phyloP scores from a whole-genome alignment of 352 stramenopile genomes.

The Globisporangium alternatum region DNA sequence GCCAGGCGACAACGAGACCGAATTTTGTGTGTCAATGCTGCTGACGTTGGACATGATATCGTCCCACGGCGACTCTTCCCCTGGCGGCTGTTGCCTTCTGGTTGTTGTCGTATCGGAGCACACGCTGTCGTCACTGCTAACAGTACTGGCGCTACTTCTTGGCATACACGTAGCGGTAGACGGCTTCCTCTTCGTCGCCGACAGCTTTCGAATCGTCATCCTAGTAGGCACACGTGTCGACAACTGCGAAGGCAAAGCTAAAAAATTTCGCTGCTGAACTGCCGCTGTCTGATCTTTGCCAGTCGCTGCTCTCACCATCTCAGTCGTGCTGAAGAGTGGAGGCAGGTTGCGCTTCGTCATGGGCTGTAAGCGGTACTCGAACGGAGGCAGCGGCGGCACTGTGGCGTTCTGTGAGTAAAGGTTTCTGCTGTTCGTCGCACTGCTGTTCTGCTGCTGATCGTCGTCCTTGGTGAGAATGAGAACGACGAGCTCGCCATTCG shows the following conservation, averaged over 20 bases:
- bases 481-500: slow-evolving; percentile 46
- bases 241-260: neutral
- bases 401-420: neutral
- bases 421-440: neutral
- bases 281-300: neutral
- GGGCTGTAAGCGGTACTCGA: slow-evolving; percentile 22
- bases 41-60: neutral
- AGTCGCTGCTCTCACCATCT: slow-evolving; percentile 4
- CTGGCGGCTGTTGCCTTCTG: neutral
- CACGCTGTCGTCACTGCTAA: neutral
- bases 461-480: slow-evolving; percentile 17
- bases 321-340: slow-evolving; percentile 14
- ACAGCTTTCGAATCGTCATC: slow-evolving; percentile 4
- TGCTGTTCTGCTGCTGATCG: neutral
- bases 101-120: neutral
- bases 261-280: too few species aligned
- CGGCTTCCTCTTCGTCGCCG: slow-evolving; percentile 1
- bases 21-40: neutral
- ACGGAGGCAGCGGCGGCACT: neutral
- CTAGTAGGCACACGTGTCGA: neutral
- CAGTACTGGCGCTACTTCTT: neutral
- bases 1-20: neutral
- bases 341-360: slow-evolving; percentile 17
- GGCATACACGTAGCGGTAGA: neutral
- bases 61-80: neutral